Evolutionary conservation across 2,329 filamentous ascomycete genomes (phyloP).

Genomic region (Phoma sp.): DNA sequence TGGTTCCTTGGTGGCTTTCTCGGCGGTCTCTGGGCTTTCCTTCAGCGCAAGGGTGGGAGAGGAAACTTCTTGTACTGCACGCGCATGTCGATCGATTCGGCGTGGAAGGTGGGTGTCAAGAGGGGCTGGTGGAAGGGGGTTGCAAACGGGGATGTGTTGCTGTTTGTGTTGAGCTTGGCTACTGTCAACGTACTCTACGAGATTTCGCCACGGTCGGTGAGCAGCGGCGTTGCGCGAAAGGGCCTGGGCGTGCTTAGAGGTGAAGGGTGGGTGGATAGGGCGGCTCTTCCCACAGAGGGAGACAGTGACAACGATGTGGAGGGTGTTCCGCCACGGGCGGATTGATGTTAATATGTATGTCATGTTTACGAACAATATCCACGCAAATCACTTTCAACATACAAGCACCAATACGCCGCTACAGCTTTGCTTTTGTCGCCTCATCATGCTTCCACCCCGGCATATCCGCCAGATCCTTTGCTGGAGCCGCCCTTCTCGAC

Average conservation of each 20-base stretch:
- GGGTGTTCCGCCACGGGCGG: constrained; percentile 1
- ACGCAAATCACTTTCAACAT: too few relatives aligned
- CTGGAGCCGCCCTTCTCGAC: constrained; percentile 50
- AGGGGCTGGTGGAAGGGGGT: constrained; percentile 84
- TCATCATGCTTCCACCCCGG: constrained; percentile 51
- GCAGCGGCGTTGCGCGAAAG: constrained; percentile 72
- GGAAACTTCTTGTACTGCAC: constrained; percentile 80
- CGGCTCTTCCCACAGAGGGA: constrained; percentile 20
- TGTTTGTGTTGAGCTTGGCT: constrained; percentile 82
- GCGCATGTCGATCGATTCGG: constrained; percentile 77
- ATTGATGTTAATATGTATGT: constrained; percentile 6
- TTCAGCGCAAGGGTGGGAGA: constrained; percentile 66
- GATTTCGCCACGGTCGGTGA: constrained; percentile 70
- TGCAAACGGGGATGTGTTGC: constrained; percentile 79
- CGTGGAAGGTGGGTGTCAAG: constrained; percentile 96
- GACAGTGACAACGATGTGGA: constrained; percentile 17
- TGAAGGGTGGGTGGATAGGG: constrained; percentile 75
- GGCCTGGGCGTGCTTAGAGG: constrained; percentile 75
- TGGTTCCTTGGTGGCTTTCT: constrained; percentile 90
- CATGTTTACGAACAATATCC: not conserved
- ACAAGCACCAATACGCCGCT: not conserved
- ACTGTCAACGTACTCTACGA: constrained; percentile 81
- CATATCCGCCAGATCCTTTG: constrained; percentile 56
- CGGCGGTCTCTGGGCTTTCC: constrained; percentile 82
- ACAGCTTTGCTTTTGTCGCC: not conserved